Evolutionary conservation across 2,329 filamentous ascomycete genomes (phyloP).

Genomic region (Aspergillus proliferans): DNA sequence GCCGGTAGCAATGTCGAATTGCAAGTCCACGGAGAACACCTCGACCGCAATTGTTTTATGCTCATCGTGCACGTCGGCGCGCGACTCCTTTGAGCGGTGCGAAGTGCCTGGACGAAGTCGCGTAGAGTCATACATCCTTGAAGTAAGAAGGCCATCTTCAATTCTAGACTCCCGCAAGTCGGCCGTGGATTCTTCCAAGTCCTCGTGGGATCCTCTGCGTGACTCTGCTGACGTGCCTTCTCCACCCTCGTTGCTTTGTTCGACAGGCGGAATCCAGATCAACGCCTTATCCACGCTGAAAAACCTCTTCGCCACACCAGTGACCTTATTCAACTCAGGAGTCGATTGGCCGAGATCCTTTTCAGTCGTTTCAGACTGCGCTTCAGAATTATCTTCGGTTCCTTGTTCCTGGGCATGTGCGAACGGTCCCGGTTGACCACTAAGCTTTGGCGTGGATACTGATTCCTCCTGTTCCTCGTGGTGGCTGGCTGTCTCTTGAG

Average conservation of each 20-base stretch:
- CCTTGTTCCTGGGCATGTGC: constrained; percentile 7
- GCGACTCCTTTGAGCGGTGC: constrained; percentile 3
- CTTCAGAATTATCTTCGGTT: constrained; percentile 2
- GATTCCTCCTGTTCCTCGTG: constrained; percentile 12
- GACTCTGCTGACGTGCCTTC: constrained; percentile 5
- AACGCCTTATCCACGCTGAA: constrained; percentile 29
- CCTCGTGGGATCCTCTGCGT: constrained; percentile 7
- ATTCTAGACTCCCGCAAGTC: constrained; percentile 15
- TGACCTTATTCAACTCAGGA: constrained; percentile 13
- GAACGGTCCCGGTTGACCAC: constrained; percentile 12
- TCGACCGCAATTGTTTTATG: constrained; percentile 23
- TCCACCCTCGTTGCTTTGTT: constrained; percentile 4
- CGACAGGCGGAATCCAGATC: constrained; percentile 31
- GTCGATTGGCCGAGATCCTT: constrained; percentile 13
- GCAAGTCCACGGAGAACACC: constrained; percentile 23
- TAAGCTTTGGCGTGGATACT: constrained; percentile 26
- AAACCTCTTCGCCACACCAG: constrained; percentile 29
- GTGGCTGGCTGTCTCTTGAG: background rate
- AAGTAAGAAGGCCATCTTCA: constrained; percentile 20
- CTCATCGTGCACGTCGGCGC: constrained; percentile 1
- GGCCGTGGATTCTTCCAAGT: constrained; percentile 16
- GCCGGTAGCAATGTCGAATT: constrained; percentile 36
- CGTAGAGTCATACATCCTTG: constrained; percentile 15
- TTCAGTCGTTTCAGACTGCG: constrained; percentile 8
- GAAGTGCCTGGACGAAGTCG: constrained; percentile 14